Evolutionary conservation across 257 asterid genomes (phyloP).

Genomic region (Solanum bukasovii): DNA sequence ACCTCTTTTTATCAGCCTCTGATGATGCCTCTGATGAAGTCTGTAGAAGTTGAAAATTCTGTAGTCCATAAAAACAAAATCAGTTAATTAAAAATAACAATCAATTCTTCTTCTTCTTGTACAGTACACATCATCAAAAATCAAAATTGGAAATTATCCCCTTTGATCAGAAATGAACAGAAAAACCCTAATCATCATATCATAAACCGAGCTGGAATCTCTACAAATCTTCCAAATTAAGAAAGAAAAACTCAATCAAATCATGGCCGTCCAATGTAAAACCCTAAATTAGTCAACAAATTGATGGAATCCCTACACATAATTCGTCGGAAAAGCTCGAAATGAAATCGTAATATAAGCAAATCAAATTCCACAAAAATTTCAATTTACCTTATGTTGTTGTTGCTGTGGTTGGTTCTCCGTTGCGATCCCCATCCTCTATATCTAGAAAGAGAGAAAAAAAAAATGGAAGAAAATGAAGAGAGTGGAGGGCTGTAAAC

Average conservation of each 20-base stretch:
- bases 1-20: constrained; percentile 51
- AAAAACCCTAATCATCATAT: not conserved
- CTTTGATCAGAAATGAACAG: not conserved
- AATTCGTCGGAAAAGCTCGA: not conserved
- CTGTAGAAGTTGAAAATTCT: constrained; percentile 17
- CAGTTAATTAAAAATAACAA: not conserved
- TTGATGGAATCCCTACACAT: not conserved
- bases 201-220: not conserved
- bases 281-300: not conserved
- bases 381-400: not conserved
- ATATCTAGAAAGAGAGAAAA: not conserved
- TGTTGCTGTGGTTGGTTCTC: constrained; percentile 35
- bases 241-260: not conserved
- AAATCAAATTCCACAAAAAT: not conserved
- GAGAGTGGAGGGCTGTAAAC: not conserved
- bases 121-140: not conserved
- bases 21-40: constrained; percentile 38
- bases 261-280: not conserved
- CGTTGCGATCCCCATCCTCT: constrained; percentile 45
- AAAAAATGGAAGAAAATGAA: not conserved
- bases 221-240: not conserved
- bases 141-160: not conserved
- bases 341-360: not conserved
- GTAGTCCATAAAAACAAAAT: not conserved
- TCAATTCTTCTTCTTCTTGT: not conserved